These are phyloP conservation scores for Myxozyma lipomycoides DNA, from an alignment of 805 yeast species.

Conservation along the genomic window DNA sequence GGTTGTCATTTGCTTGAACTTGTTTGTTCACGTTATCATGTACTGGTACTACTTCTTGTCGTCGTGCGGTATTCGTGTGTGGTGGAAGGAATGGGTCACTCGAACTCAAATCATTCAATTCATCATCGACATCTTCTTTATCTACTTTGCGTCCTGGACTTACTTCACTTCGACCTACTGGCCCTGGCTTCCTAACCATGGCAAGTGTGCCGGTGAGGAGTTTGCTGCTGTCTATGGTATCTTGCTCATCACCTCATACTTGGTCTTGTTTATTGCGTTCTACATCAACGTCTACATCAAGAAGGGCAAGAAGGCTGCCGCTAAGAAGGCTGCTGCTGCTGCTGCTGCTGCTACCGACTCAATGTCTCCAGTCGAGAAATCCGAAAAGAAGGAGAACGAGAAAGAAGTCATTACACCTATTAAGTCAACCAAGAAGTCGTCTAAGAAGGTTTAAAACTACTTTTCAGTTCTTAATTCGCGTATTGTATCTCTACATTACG, in stretches of 20 bases:
- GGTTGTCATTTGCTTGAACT: slow-evolving; percentile 87
- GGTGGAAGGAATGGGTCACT: slow-evolving; percentile 99
- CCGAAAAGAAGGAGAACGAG: no score
- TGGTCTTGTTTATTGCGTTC: slow-evolving; percentile 86
- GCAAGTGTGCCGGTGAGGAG: slow-evolving; percentile 89
- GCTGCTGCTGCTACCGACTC: slow-evolving; percentile 3
- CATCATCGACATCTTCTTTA: slow-evolving; percentile 80
- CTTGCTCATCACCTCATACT: slow-evolving; percentile 78
- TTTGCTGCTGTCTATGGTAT: slow-evolving; percentile 91
- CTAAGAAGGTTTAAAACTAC: slow-evolving; percentile 22
- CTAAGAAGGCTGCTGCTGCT: slow-evolving; percentile 10
- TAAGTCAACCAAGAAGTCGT: slow-evolving; percentile 21
- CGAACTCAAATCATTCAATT: slow-evolving; percentile 93
- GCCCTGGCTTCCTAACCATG: slow-evolving; percentile 64
- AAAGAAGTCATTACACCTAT: slow-evolving; percentile 7
- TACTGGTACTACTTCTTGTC: slow-evolving; percentile 95
- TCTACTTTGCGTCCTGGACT: slow-evolving; percentile 90
- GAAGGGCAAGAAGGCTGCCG: slow-evolving; percentile 26
- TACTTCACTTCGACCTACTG: slow-evolving; percentile 74
- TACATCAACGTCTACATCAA: slow-evolving; percentile 80
- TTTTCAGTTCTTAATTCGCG: no score
- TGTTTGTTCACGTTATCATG: slow-evolving; percentile 93
- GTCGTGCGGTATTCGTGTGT: slow-evolving; percentile 88
- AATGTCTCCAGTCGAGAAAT: slow-evolving; percentile 4
- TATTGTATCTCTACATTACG: no score